Base-by-base conservation (phyloP, 352 stramenopile genomes). In the Pythium monospermum region DNA sequence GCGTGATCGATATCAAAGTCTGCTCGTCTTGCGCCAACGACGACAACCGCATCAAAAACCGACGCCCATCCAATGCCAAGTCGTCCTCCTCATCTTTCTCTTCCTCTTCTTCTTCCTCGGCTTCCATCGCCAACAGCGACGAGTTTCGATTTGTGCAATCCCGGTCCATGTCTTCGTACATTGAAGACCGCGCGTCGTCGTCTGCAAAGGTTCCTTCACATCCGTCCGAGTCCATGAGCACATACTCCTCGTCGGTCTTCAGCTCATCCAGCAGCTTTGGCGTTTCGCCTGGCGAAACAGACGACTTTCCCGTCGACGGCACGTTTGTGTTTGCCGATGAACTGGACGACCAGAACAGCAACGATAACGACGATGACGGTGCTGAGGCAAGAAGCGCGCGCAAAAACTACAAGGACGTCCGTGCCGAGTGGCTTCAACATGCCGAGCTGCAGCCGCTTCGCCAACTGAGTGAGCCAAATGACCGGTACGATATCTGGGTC, bases 1-100 rank as follows among this genome's bases (percentile, higher is more conserved):
- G 54, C 15, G 31, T 61, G 39, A 61, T 61, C 15, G 40, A 52
- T 39, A 35, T 61, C 39, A 61, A 61, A 28, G 49, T 61, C n/a
- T 61, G 54, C 33, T 56, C 54, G 30, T 45, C 54, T 13, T 61
- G 54, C 7, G 54, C 49, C 25, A 61, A 61, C 54, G 42, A 52
- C 19, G 54, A 55, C 18, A 51, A 21, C 23, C 31, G 21, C 21
- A 4, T 50, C 30, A 53, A 39, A n/a, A n/a, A n/a, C n/a, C n/a
- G n/a, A 23, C 45, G 44, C 44, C 33, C 30, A 22, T 54, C 36
- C 35, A 27, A 39, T 18, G 44, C 33, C 19, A 33, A 50, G 30
- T 37, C 38, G 27, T 49, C 53, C 18, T 49, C 45, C 4, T 13
- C 25, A 11, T 33, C 25, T 10, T 23, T n/a, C n/a, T n/a, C n/a